Evolutionary conservation across 768 basidiomycete species (phyloP), one percentile per base, ranked within the genome.

Genomic region (Boletus bicolor): DNA sequence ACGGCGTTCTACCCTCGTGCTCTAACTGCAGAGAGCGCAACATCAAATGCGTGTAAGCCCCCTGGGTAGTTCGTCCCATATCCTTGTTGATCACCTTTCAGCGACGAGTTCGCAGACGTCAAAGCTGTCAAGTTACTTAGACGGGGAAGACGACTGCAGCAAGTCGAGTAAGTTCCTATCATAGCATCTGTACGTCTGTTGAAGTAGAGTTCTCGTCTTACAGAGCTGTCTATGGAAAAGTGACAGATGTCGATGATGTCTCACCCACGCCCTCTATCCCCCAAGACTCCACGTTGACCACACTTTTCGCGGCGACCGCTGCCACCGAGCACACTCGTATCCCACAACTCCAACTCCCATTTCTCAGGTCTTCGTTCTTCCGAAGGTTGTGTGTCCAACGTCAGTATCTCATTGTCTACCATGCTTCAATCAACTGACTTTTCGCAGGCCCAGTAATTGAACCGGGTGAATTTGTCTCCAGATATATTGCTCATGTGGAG

Each of bases 21-120:
- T 89, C 91, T 8, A 96, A 96, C 69, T 97, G 94, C 73, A 84
- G 78, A 63, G 91, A 95, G 70, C 87, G 94, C 43, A 86, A 85
- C 24, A 81, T 93, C 37, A 91, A 91, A 80, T 96, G 94, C 89
- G 87, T 96, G 92, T 93, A 77, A 63, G 92, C 82, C 17, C 14
- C 21, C n/a, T 41, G 39, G 38, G 26, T n/a, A 17, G 7, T 11
- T 30, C 5, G 7, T 47, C 5, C 42, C 28, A 54, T 39, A n/a
- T 38, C 19, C 41, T 45, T 37, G n/a, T 51, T 61, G 34, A 66
- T 58, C 41, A 10, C 30, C 35, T 26, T 24, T 30, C 62, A 96
- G 93, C 24, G 93, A 96, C 68, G 93, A 94, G 67, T 94, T 91
- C 64, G 91, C 91, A 21, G 87, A 93, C 62, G 85, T 93, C 44